A percentile compares a stretch with the other conserved stretches of the same genome.
phyloP scores from a whole-genome alignment of 225 moss, liverwort and hornwort genomes.

The Polytrichum commune region DNA sequence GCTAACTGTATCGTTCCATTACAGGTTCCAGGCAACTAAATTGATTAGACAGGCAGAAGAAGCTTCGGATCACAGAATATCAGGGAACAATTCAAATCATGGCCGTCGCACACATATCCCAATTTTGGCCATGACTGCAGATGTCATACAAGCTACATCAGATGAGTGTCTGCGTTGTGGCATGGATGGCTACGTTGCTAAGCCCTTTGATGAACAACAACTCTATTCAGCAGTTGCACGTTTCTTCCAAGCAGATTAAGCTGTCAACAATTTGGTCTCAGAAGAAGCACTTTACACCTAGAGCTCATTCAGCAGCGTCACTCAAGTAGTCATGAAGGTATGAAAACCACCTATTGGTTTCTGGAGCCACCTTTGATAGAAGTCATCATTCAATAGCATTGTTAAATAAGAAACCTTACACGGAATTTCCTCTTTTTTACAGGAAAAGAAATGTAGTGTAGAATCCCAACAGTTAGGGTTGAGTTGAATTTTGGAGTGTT shows the following conservation, averaged over 20 bases:
- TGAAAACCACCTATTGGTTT: not conserved
- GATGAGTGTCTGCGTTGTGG: conserved; percentile 61
- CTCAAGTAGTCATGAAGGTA: not conserved
- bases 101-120: conserved; percentile 49
- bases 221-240: conserved; percentile 58
- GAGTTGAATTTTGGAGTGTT: too few species aligned
- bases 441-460: too few species aligned
- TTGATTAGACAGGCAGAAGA: conserved; percentile 56
- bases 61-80: conserved; percentile 43
- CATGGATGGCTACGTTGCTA: conserved; percentile 69
- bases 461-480: too few species aligned
- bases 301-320: not conserved
- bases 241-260: conserved; percentile 37
- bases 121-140: conserved; percentile 70
- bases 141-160: conserved; percentile 67
- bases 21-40: conserved; percentile 60
- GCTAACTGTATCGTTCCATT: not conserved
- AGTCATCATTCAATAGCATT: not conserved
- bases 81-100: conserved; percentile 35
- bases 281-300: not conserved
- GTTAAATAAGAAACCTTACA: not conserved
- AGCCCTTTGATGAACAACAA: conserved; percentile 68
- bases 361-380: not conserved
- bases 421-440: not conserved
- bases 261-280: not conserved